These are phyloP conservation scores for Fusarium brevicatenulatum DNA, from an alignment of 2,329 filamentous ascomycete species.

Conservation along the genomic window DNA sequence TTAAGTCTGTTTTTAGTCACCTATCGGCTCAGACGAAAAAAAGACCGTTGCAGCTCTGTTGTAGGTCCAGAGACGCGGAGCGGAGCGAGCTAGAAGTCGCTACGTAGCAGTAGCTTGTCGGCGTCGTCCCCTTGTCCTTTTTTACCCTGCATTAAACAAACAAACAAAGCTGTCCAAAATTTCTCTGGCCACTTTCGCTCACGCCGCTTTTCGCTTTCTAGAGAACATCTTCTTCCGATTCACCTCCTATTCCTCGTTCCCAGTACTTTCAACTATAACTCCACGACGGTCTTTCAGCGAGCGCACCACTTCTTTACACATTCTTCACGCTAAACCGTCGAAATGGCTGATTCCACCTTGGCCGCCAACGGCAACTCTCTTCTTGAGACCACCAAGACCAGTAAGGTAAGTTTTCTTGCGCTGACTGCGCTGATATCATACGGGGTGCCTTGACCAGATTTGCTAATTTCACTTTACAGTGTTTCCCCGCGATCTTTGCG, in stretches of 20 bases:
- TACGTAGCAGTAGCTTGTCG: slow-evolving; percentile 28
- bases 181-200: slow-evolving; percentile 44
- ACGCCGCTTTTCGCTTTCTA: slow-evolving; percentile 37
- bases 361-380: slow-evolving; percentile 59
- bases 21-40: slow-evolving; percentile 16
- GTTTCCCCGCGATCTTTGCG: slow-evolving; percentile 8
- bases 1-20: slow-evolving; percentile 33
- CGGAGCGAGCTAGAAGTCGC: slow-evolving; percentile 33
- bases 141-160: slow-evolving; percentile 26
- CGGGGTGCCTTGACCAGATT: slow-evolving; percentile 27
- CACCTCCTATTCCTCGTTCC: slow-evolving; percentile 15
- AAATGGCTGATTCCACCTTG: slow-evolving; percentile 46
- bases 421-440: slow-evolving; percentile 15
- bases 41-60: slow-evolving; percentile 14
- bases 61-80: slow-evolving; percentile 28
- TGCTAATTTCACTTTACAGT: slow-evolving; percentile 38
- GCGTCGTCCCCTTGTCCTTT: slow-evolving; percentile 31
- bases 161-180: slow-evolving; percentile 25
- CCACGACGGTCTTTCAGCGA: slow-evolving; percentile 18
- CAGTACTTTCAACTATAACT: slow-evolving; percentile 3
- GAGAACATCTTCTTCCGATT: slow-evolving; percentile 32
- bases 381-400: slow-evolving; percentile 60
- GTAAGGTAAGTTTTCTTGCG: slow-evolving; percentile 58
- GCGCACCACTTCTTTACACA: slow-evolving; percentile 15
- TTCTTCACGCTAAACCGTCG: slow-evolving; percentile 40